Conservation (phyloP, 192 early-diverging fungal genomes). For the Irineochytrium annulatum region DNA sequence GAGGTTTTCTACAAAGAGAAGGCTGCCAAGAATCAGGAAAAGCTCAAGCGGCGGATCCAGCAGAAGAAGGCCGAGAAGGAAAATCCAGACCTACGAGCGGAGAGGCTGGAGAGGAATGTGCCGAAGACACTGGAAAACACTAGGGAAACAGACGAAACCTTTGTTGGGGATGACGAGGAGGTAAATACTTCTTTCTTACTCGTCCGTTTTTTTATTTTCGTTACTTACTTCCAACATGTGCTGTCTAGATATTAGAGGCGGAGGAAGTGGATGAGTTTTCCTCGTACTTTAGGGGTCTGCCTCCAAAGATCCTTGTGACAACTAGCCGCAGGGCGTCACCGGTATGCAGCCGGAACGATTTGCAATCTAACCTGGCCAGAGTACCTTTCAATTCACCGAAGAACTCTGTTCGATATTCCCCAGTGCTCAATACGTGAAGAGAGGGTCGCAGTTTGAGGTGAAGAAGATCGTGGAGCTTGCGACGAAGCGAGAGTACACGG, state of each 20-base stretch:
- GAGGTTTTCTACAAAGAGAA: slow-evolving; percentile 73
- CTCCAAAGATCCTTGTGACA: slow-evolving; percentile 92
- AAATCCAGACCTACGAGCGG: slow-evolving; percentile 81
- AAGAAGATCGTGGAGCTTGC: slow-evolving; percentile 89
- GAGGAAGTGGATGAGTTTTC: slow-evolving; percentile 65
- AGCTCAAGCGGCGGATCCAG: slow-evolving; percentile 68
- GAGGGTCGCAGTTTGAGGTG: slow-evolving; percentile 81
- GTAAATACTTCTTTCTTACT: slow-evolving; percentile 14
- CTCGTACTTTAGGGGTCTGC: slow-evolving; percentile 78
- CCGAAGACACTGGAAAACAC: slow-evolving; percentile 90
- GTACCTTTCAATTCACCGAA: slow-evolving; percentile 78
- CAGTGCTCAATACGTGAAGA: slow-evolving; percentile 81
- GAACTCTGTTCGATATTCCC: slow-evolving; percentile 91
- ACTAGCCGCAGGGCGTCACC: slow-evolving; percentile 67
- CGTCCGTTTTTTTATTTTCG: background rate
- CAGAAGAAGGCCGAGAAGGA: slow-evolving; percentile 73
- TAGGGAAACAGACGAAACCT: slow-evolving; percentile 88
- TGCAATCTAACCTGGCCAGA: slow-evolving; percentile 18
- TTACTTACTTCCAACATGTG: background rate
- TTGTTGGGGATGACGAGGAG: slow-evolving; percentile 62
- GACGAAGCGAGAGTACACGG: slow-evolving; percentile 85
- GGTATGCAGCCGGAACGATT: slow-evolving; percentile 29
- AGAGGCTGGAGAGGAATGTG: slow-evolving; percentile 84
- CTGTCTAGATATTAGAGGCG: slow-evolving; percentile 37
- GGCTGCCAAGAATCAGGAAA: slow-evolving; percentile 66